These are phyloP conservation scores for Thermomucor indicae-seudaticae DNA, from an alignment of 371 early-diverging fungal species.

Conservation along the genomic window DNA sequence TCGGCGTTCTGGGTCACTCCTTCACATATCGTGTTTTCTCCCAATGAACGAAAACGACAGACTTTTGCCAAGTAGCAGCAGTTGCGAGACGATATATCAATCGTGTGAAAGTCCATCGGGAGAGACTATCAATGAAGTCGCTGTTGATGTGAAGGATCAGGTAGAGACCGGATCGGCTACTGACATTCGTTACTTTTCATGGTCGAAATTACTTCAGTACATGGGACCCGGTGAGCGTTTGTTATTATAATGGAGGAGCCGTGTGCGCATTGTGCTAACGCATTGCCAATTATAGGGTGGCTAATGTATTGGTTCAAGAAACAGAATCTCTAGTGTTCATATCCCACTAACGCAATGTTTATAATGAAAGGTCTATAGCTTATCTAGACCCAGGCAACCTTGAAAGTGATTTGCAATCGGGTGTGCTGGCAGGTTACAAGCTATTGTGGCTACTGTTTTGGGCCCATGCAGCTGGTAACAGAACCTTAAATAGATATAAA, in stretches of 20 bases:
- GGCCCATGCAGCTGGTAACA: constrained; percentile 50
- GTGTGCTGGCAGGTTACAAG: constrained; percentile 60
- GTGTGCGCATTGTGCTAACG: not conserved
- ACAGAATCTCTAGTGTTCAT: not conserved
- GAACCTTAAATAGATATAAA: not conserved
- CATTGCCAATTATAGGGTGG: not conserved
- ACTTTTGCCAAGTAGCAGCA: too few relatives aligned
- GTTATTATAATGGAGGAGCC: not conserved
- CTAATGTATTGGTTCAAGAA: not conserved
- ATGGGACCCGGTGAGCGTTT: constrained; percentile 46
- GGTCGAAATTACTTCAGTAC: constrained; percentile 48
- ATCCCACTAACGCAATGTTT: not conserved
- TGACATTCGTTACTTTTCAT: constrained; percentile 31
- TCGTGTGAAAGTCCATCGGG: too few relatives aligned
- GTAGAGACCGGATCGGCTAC: constrained; percentile 33
- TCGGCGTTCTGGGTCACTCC: too few relatives aligned
- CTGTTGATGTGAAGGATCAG: constrained; percentile 40
- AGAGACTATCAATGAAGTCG: too few relatives aligned
- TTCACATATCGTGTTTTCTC: too few relatives aligned
- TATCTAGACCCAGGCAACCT: constrained; percentile 75
- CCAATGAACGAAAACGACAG: too few relatives aligned
- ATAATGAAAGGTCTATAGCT: constrained; percentile 58
- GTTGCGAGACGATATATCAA: too few relatives aligned
- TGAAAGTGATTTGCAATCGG: constrained; percentile 69
- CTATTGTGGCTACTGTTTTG: constrained; percentile 66